Evolutionary conservation across 2,329 filamentous ascomycete species (phyloP), one percentile per base, ranked within the genome.

Genomic region (Penicillium sp.): DNA sequence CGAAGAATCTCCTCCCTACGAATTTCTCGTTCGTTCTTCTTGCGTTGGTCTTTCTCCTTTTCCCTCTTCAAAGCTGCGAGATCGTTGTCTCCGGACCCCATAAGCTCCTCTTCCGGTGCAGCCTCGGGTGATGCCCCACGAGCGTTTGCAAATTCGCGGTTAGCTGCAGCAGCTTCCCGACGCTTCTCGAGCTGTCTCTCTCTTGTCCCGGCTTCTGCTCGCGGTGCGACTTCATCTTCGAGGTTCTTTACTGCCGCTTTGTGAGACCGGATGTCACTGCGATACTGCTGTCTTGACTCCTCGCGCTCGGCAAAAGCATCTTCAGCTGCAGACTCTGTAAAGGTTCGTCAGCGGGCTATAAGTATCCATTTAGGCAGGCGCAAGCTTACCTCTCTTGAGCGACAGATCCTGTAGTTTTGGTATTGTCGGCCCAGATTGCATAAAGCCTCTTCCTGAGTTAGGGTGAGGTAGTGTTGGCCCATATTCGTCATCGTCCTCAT

Each of bases 111-210:
- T 13, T 96, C 93, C 0, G 83, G 82, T 0, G 91, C 82, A 48
- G 90, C 90, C 19, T 79, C 83, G 0, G 87, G 85, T 13, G 86
- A 88, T 61, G 83, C 86, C 21, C 76, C 77, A 3, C 63, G 92
- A 81, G 56, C 86, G 78, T 75, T 71, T 9, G 78, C 79, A 69
- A 96, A 96, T 11, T 84, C 83, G 26, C 86, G 84, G 79, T 96
- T 88, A 63, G 88, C 86, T 7, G 88, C 87, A 29, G 89, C 89
- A 5, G 84, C 79, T 60, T 90, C 89, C 33, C 83, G 84, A 62
- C 87, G 88, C 82, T 97, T 97, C 78, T 99, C 93, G 1, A 98
- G 81, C 68, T 86, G 85, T 11, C 93, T 86, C 76, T 96, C 93
- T 46, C 87, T 86, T 1, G 90, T 90, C 0, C 93, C 92, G 0